A percentile compares a stretch with the other conserved stretches of the same genome.
These are phyloP conservation scores for Neurospora sp. DNA, from an alignment of 495 filamentous ascomycete genomes.

Conservation along the genomic window DNA sequence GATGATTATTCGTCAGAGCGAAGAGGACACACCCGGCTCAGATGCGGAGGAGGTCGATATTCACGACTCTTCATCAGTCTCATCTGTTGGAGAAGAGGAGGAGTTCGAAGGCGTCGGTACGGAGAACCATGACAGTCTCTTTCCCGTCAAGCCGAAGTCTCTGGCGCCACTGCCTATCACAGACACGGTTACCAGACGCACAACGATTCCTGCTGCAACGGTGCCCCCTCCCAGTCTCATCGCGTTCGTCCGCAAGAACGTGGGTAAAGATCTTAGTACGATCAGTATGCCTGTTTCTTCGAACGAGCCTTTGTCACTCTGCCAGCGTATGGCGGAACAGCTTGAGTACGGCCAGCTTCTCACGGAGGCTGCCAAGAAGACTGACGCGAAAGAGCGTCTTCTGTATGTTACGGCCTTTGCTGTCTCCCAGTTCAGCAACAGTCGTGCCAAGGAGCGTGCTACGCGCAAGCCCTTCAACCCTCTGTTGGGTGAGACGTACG, in stretches of 20 bases:
- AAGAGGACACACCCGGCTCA: conserved; percentile 41
- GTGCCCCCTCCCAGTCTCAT: conserved; percentile 81
- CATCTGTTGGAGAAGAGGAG: conserved; percentile 47
- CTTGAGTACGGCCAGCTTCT: conserved; percentile 82
- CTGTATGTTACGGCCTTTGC: conserved; percentile 86
- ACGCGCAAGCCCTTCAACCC: conserved; percentile 98
- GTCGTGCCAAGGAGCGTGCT: conserved; percentile 75
- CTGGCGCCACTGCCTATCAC: conserved; percentile 68
- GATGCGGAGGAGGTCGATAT: conserved; percentile 48
- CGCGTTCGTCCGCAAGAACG: conserved; percentile 90
- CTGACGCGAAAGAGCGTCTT: conserved; percentile 55
- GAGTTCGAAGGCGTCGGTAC: conserved; percentile 29
- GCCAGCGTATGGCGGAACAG: conserved; percentile 81
- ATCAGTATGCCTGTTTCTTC: conserved; percentile 95
- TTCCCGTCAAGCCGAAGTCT: conserved; percentile 62
- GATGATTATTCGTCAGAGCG: conserved; percentile 59
- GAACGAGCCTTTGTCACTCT: conserved; percentile 82
- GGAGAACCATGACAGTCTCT: conserved; percentile 33
- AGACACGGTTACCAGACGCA: conserved; percentile 53
- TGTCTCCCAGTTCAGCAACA: conserved; percentile 67
- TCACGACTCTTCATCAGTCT: conserved; percentile 50
- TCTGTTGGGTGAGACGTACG: conserved; percentile 91
- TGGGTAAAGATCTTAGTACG: conserved; percentile 91
- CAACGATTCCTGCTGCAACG: conserved; percentile 58
- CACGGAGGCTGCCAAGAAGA: conserved; percentile 56